phyloP scores from a whole-genome alignment of 139 green algal genomes.

The Tetradesmus obliquus region DNA sequence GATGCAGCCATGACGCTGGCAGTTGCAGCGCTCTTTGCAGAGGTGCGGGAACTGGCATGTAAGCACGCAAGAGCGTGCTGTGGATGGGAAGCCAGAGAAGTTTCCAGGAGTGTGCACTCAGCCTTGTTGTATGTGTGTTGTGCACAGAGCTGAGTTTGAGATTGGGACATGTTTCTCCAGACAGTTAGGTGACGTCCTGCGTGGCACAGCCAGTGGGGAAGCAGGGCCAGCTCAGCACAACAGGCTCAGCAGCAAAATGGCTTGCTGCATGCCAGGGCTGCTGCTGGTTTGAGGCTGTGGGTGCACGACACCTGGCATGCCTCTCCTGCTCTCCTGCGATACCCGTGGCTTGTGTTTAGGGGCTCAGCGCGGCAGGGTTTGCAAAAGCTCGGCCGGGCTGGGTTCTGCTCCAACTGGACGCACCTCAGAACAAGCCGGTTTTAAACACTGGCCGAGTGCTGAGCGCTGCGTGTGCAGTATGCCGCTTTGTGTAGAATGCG shows the following conservation, averaged over 20 bases:
- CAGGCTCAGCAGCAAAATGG: not conserved
- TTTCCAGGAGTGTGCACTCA: not conserved
- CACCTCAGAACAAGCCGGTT: not conserved
- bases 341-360: not conserved
- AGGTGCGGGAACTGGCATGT: constrained; percentile 62
- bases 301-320: not conserved
- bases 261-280: not conserved
- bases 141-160: too few relatives aligned
- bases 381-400: not conserved
- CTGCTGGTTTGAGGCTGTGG: not conserved
- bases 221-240: not conserved
- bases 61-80: not conserved
- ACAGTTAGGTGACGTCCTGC: not conserved
- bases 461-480: not conserved
- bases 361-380: not conserved
- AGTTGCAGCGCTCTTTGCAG: constrained; percentile 95
- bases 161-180: too few relatives aligned
- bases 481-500: not conserved
- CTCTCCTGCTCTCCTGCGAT: not conserved
- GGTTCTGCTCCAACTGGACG: not conserved
- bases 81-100: not conserved
- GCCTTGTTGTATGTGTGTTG: too few relatives aligned
- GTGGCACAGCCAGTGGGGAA: not conserved
- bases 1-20: constrained; percentile 99
- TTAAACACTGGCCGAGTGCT: not conserved